A percentile compares a stretch with the other conserved stretches of the same genome.
Evolutionary conservation across 768 basidiomycete species (phyloP).

Genomic region (Rubroboletus pulcherrimus): DNA sequence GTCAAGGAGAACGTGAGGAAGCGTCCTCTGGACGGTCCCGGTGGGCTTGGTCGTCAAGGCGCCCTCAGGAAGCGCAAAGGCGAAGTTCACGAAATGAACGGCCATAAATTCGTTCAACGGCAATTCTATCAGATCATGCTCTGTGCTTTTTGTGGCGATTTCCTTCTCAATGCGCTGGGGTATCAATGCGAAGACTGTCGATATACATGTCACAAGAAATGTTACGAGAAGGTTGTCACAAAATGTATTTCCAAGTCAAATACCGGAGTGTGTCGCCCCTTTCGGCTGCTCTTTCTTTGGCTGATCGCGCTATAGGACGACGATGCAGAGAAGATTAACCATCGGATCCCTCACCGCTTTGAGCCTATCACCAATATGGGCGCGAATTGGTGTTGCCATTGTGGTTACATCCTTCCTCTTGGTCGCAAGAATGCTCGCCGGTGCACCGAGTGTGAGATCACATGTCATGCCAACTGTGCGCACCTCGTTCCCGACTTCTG

Average conservation of each 20-base stretch:
- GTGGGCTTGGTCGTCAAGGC: slow-evolving; percentile 94
- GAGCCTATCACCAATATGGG: slow-evolving; percentile 95
- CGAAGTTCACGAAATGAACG: slow-evolving; percentile 99
- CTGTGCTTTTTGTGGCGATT: slow-evolving; percentile 97
- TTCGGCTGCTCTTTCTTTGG: not conserved
- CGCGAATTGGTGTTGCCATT: slow-evolving; percentile 99
- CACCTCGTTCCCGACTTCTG: slow-evolving; percentile 99
- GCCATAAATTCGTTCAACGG: slow-evolving; percentile 94
- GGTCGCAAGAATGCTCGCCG: slow-evolving; percentile 95
- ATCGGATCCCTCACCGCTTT: slow-evolving; percentile 98
- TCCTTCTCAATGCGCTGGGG: slow-evolving; percentile 94
- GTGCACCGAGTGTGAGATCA: slow-evolving; percentile 94
- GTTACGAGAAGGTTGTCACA: slow-evolving; percentile 97
- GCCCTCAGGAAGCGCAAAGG: slow-evolving; percentile 97
- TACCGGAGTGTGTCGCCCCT: slow-evolving; percentile 65
- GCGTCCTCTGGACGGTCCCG: slow-evolving; percentile 87
- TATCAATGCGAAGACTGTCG: slow-evolving; percentile 99
- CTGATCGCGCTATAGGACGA: slow-evolving; percentile 56
- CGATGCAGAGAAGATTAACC: slow-evolving; percentile 98
- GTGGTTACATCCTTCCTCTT: slow-evolving; percentile 95
- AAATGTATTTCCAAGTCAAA: slow-evolving; percentile 99
- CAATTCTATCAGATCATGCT: slow-evolving; percentile 99
- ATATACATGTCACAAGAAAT: slow-evolving; percentile 99
- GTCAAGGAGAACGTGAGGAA: slow-evolving; percentile 98
- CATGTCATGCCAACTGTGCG: slow-evolving; percentile 95